phyloP scores from a whole-genome alignment of 306 rosid species.

The Aeschynomene evenia region DNA sequence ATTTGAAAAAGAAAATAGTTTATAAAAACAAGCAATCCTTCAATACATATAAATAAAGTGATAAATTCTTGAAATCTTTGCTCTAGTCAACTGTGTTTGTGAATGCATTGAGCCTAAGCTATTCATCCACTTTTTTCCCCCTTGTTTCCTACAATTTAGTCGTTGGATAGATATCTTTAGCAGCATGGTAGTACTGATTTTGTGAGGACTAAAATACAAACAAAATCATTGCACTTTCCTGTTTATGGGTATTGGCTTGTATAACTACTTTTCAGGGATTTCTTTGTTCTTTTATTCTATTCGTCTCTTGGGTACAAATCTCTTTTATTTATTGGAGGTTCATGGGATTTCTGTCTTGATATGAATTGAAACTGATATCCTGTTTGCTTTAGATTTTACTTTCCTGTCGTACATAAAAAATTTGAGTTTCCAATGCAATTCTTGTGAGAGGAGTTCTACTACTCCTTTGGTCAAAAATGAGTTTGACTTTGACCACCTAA shows the following conservation, averaged over 20 bases:
- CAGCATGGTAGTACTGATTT: background rate
- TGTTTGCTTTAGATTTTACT: no score
- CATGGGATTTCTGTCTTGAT: background rate
- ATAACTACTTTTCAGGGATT: background rate
- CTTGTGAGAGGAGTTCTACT: no score
- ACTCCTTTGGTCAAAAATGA: no score
- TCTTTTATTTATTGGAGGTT: background rate
- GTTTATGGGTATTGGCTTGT: background rate
- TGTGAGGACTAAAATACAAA: background rate
- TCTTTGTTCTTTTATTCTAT: background rate
- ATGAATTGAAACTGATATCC: background rate
- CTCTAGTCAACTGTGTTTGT: background rate
- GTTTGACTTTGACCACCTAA: no score
- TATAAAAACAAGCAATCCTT: background rate
- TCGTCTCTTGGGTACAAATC: background rate
- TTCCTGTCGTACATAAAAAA: no score
- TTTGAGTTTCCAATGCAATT: no score
- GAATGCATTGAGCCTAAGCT: background rate
- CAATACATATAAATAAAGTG: background rate
- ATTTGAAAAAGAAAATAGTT: background rate
- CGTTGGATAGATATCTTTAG: background rate
- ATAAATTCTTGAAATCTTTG: background rate
- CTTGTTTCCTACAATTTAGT: no score
- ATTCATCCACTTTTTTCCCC: no score
- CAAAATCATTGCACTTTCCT: constrained; percentile 7